Evolutionary conservation across 2,329 filamentous ascomycete species (phyloP).

Genomic region (Aplosporella prunicola): DNA sequence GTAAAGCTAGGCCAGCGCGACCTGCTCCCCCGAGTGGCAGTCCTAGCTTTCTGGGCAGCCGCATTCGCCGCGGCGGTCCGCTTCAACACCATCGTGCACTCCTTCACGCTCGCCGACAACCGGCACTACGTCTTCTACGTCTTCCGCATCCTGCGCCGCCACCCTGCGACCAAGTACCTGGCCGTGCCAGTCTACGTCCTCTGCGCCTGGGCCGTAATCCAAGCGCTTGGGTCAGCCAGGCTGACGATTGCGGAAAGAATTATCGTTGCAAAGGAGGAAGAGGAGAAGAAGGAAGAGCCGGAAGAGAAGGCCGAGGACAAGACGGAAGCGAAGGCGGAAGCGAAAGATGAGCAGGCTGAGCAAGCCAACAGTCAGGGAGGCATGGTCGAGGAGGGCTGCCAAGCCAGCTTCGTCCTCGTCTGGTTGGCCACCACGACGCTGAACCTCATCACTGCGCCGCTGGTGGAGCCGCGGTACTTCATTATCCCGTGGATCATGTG

Average conservation of each 20-base stretch:
- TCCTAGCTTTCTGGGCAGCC: slow-evolving; percentile 12
- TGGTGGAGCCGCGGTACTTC: slow-evolving; percentile 94
- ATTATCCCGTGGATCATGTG: slow-evolving; percentile 93
- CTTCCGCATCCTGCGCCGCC: slow-evolving; percentile 69
- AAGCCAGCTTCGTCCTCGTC: slow-evolving; percentile 43
- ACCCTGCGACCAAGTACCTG: slow-evolving; percentile 54
- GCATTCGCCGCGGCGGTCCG: slow-evolving; percentile 47
- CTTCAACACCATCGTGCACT: slow-evolving; percentile 88
- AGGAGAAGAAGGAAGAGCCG: neutral
- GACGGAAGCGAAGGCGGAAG: too few relatives aligned
- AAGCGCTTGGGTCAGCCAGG: slow-evolving; percentile 41
- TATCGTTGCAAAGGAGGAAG: neutral
- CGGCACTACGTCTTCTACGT: slow-evolving; percentile 96
- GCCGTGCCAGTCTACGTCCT: slow-evolving; percentile 62
- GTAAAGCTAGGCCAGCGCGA: slow-evolving; percentile 2
- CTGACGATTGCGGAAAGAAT: slow-evolving; percentile 3
- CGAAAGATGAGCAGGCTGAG: neutral
- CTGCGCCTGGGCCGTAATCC: slow-evolving; percentile 60
- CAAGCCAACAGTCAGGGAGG: slow-evolving; percentile 1
- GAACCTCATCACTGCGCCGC: slow-evolving; percentile 75
- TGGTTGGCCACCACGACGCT: slow-evolving; percentile 63
- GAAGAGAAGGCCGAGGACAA: neutral
- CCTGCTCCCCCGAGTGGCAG: slow-evolving; percentile 26
- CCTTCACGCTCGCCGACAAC: slow-evolving; percentile 93
- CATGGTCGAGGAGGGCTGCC: slow-evolving; percentile 14